phyloP scores from a whole-genome alignment of 2,329 filamentous ascomycete species.

The Xylaria sp. region DNA sequence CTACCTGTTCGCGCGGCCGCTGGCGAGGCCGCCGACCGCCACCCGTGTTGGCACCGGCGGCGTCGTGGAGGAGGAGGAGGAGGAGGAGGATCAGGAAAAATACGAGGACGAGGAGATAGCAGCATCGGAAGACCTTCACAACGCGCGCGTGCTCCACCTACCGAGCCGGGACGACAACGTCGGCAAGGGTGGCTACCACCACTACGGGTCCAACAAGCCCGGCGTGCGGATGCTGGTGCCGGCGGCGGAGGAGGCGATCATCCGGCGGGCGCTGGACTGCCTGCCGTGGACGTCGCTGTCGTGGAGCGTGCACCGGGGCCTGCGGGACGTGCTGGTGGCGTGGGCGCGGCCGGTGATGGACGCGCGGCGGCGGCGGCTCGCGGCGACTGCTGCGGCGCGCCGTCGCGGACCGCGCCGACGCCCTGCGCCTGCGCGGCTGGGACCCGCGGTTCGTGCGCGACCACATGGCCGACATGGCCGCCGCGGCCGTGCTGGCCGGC shows the following conservation, averaged over 20 bases:
- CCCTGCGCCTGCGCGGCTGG: slow-evolving; percentile 34
- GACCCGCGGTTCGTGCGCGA: slow-evolving; percentile 30
- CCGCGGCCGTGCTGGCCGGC: slow-evolving; percentile 34
- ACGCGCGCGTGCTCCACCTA: slow-evolving; percentile 17
- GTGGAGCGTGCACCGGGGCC: slow-evolving; percentile 39
- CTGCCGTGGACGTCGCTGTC: slow-evolving; percentile 39
- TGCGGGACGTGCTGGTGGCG: slow-evolving; percentile 36
- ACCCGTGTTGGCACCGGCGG: too few species aligned
- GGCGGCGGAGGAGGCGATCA: slow-evolving; percentile 21
- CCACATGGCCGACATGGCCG: slow-evolving; percentile 36
- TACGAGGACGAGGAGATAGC: too few species aligned
- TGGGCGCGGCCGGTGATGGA: slow-evolving; percentile 35
- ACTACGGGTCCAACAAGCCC: too few species aligned
- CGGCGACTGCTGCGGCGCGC: slow-evolving; percentile 16
- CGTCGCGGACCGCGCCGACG: slow-evolving; percentile 8
- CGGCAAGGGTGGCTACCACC: too few species aligned
- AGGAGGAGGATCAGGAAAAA: too few species aligned
- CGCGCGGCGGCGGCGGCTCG: slow-evolving; percentile 26
- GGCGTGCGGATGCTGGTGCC: slow-evolving; percentile 21
- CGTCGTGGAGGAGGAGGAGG: too few species aligned
- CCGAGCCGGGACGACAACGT: slow-evolving; percentile 25
- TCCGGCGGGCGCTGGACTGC: slow-evolving; percentile 33
- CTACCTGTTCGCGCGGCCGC: slow-evolving; percentile 29
- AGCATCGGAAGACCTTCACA: too few species aligned
- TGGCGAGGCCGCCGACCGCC: neutral